These are phyloP conservation scores for Ceratobasidium sp. DNA, from an alignment of 1,284 basidiomycete species.

Conservation along the genomic window DNA sequence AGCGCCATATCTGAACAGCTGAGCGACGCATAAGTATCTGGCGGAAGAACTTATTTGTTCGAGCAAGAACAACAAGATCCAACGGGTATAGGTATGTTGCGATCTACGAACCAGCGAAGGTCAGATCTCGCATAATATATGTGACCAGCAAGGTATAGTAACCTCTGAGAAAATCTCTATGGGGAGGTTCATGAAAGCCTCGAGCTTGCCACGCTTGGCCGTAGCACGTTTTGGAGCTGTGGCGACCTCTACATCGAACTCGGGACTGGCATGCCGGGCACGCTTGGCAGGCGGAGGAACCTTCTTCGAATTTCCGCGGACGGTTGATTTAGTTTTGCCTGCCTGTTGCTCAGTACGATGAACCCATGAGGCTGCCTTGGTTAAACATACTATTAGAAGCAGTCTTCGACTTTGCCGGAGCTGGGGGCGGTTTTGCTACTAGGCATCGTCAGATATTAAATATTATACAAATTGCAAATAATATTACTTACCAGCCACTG, in stretches of 20 bases:
- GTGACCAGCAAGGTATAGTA: not conserved
- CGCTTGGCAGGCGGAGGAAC: not conserved
- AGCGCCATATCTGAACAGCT: conserved; percentile 17
- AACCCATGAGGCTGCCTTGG: not conserved
- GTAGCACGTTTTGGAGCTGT: conserved; percentile 6
- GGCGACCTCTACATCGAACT: not conserved
- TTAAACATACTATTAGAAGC: not conserved
- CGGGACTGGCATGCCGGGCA: not conserved
- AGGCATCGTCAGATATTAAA: too few species aligned
- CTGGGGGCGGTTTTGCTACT: too few species aligned
- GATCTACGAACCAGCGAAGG: conserved; percentile 16
- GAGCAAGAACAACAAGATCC: conserved; percentile 38
- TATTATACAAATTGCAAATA: too few species aligned
- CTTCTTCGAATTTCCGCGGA: not conserved
- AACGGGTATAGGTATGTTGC: conserved; percentile 32
- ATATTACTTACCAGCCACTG: not conserved
- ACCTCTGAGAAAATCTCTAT: conserved; percentile 29
- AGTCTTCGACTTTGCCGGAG: too few species aligned
- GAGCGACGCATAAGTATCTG: conserved; percentile 40
- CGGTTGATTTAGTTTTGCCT: not conserved
- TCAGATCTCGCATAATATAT: not conserved
- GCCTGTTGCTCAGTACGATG: not conserved
- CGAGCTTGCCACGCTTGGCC: conserved; percentile 10
- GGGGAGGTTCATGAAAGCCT: conserved; percentile 30
- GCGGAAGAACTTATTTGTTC: conserved; percentile 43